Base-by-base conservation (phyloP, 2,329 filamentous ascomycete genomes). In the Microcyclosporella mali region DNA sequence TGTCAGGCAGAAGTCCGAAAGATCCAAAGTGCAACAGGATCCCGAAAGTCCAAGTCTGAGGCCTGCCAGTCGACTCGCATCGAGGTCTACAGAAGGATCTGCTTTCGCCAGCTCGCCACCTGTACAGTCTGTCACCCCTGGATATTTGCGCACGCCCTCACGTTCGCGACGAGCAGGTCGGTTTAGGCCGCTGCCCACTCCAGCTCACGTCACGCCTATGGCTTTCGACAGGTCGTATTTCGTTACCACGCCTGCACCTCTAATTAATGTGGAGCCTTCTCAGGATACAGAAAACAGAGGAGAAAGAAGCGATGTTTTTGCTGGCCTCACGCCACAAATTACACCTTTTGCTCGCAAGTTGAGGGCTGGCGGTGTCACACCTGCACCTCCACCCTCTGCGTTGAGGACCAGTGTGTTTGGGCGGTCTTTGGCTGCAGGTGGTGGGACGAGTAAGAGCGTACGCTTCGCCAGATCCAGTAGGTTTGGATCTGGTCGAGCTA, bases 81-180 rank as follows among this genome's bases (percentile, higher is more conserved):
- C 49, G 7, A 48, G 55, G 17, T 60, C 57, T 18, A 42, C 40
- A 33, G 50, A 50, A 34, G 14, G 45, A 33, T 41, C 43, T 15
- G 32, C 30, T 12, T 49, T 47, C 12, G 27, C 43, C 16, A 46
- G 43, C 16, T 55, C 53, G 12, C 50, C 53, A 25, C 48, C 52
- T n/a, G 28, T 42, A 15, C 33, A 33, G 10, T 37, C 41, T n/a
- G 47, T 53, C 4, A 58, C 55, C 7, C 59, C 56, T 32, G 57
- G 50, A 27, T 73, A 74, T 40, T 62, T 73, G 42, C 68, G 70
- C 30, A 72, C 71, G 21, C 71, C 71, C 0, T 69, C 66, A 17
- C 50, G 57, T 11, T 48, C 50, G n/a, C 37, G 49, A 21, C 53
- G 53, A 15, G 15, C 47, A 28, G 47, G 33, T 21, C 47, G 60